These are phyloP conservation scores for Dactylonectria macrodidyma DNA, from an alignment of 2,329 filamentous ascomycete species.

Conservation along the genomic window DNA sequence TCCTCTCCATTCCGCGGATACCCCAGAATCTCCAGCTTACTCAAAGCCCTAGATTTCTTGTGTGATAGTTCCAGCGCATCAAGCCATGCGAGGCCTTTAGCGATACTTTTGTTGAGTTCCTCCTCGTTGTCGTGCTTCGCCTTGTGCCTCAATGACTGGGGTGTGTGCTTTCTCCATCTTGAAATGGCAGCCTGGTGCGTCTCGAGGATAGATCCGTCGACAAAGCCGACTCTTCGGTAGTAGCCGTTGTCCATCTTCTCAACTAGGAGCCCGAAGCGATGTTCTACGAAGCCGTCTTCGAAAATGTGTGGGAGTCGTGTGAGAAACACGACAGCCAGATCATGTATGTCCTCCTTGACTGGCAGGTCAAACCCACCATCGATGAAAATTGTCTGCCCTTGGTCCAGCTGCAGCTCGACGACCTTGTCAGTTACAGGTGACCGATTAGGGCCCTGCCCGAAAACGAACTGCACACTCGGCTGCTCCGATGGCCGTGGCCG, in stretches of 20 bases:
- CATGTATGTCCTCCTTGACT: neutral
- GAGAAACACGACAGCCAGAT: neutral
- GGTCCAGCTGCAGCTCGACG: neutral
- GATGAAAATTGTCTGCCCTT: neutral
- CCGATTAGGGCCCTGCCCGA: neutral
- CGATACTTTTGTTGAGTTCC: neutral
- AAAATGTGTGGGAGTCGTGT: neutral
- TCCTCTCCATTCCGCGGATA: neutral
- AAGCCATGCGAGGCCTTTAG: neutral
- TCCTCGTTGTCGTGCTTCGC: neutral
- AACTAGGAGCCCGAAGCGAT: neutral
- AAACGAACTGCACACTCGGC: neutral
- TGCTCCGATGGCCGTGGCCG: neutral
- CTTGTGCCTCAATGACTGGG: neutral
- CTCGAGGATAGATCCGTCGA: constrained; percentile 2
- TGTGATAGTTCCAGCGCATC: neutral
- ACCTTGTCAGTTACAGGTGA: neutral
- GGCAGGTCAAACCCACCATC: neutral
- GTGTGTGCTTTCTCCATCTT: neutral
- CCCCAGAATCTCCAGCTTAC: neutral
- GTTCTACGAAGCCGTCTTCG: neutral
- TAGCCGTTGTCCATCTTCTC: neutral
- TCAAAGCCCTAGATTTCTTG: neutral
- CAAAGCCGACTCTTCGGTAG: neutral
- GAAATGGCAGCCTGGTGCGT: neutral